Percentiles rank a stretch among this genome's conserved stretches.
Conservation (phyloP, 2,329 filamentous ascomycete genomes). For the Mollisiaceae sp. region DNA sequence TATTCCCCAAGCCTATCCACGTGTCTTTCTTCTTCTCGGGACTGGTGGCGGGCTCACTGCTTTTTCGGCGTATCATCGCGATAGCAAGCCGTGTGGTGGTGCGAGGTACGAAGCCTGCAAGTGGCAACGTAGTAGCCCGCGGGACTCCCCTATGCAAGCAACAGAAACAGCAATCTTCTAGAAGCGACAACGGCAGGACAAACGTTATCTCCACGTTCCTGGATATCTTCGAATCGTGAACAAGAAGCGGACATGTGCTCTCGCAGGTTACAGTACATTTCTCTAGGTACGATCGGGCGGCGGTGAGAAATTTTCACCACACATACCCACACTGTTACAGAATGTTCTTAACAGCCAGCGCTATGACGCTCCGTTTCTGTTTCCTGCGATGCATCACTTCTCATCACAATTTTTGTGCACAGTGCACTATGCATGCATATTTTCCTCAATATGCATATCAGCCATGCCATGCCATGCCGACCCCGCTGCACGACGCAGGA, state of each 20-base stretch:
- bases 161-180: conserved; percentile 2
- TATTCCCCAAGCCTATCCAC: not conserved
- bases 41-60: conserved; percentile 1
- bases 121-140: not conserved
- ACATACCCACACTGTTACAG: conserved; percentile 5
- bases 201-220: conserved; percentile 6
- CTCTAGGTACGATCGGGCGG: not conserved
- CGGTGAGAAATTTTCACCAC: not conserved
- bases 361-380: not conserved
- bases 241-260: conserved; percentile 1
- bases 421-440: conserved; percentile 2
- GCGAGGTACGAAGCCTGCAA: not conserved
- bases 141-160: too few species aligned
- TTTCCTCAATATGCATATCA: not conserved
- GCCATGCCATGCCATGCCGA: not conserved
- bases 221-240: not conserved
- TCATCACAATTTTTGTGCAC: not conserved
- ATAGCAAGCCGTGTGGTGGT: not conserved
- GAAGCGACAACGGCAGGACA: not conserved
- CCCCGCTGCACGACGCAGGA: conserved; percentile 9
- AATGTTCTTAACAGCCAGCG: not conserved
- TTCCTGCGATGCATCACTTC: conserved; percentile 8
- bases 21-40: conserved; percentile 1
- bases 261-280: not conserved
- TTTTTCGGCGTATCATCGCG: conserved; percentile 9